Percentiles rank a stretch among this genome's conserved stretches.
phyloP scores from a whole-genome alignment of 1,139 yeast genomes.

The Diutina sp. region DNA sequence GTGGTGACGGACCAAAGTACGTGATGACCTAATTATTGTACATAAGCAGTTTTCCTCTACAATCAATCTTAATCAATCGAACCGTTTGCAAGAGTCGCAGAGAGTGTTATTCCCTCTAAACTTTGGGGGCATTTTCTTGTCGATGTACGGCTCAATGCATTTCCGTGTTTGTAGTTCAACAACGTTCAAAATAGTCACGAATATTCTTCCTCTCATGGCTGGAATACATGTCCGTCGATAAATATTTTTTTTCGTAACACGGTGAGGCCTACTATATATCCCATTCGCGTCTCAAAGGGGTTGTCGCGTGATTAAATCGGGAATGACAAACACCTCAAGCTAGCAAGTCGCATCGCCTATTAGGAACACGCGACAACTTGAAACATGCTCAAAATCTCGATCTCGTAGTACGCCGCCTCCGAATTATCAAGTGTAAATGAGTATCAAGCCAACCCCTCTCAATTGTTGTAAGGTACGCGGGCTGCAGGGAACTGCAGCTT shows the following conservation, averaged over 20 bases:
- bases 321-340: background rate
- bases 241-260: background rate
- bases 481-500: background rate
- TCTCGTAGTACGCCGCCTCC: background rate
- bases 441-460: background rate
- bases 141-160: no score
- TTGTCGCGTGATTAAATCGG: background rate
- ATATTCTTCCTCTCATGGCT: no score
- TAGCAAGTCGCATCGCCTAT: background rate
- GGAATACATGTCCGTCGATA: no score
- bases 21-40: slow-evolving; percentile 41
- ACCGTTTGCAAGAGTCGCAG: background rate
- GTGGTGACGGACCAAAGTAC: slow-evolving; percentile 97
- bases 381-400: background rate
- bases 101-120: background rate
- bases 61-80: no score
- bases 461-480: background rate
- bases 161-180: no score
- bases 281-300: background rate
- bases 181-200: no score
- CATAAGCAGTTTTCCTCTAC: background rate
- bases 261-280: background rate
- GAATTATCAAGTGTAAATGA: background rate
- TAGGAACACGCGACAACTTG: background rate
- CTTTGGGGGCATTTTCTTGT: no score